phyloP scores from a whole-genome alignment of 306 rosid genomes.

The Vicia villosa region DNA sequence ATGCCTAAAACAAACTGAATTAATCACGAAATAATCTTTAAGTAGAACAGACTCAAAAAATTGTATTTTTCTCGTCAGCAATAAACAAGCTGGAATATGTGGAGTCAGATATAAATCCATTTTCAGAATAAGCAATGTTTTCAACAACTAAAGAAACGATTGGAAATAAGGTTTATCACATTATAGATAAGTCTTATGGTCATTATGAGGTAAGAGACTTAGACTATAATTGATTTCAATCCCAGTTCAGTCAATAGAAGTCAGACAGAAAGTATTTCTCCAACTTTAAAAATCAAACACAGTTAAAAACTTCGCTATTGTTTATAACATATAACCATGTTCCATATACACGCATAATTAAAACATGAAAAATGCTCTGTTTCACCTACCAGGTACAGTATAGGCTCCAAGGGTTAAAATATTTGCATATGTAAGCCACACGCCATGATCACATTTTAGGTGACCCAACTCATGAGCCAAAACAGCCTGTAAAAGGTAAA shows the following conservation, averaged over 20 bases:
- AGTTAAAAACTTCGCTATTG: slow-evolving; percentile 30
- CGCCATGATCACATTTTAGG: slow-evolving; percentile 96
- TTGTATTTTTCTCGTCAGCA: slow-evolving; percentile 23
- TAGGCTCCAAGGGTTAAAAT: slow-evolving; percentile 95
- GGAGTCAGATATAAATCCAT: slow-evolving; percentile 5
- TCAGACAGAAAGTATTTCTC: slow-evolving; percentile 8
- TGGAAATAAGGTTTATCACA: slow-evolving; percentile 1
- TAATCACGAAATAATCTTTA: slow-evolving; percentile 10
- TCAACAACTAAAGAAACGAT: no score
- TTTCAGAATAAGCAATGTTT: background rate
- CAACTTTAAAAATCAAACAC: slow-evolving; percentile 13
- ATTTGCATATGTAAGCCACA: slow-evolving; percentile 97
- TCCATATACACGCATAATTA: background rate
- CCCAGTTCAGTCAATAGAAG: background rate
- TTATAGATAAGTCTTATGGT: slow-evolving; percentile 7
- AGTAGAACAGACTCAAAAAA: slow-evolving; percentile 14
- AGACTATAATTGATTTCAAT: slow-evolving; percentile 25
- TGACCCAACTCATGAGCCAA: slow-evolving; percentile 99
- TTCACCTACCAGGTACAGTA: slow-evolving; percentile 74
- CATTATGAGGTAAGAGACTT: slow-evolving; percentile 15
- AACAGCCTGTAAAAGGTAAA: slow-evolving; percentile 70
- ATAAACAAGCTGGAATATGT: background rate
- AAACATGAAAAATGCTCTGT: slow-evolving; percentile 10
- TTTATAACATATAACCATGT: background rate
- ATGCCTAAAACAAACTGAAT: slow-evolving; percentile 60